A percentile compares a stretch with the other conserved stretches of the same genome.
phyloP scores from a whole-genome alignment of 2,329 filamentous ascomycete species.

The Aspergillus proliferans region DNA sequence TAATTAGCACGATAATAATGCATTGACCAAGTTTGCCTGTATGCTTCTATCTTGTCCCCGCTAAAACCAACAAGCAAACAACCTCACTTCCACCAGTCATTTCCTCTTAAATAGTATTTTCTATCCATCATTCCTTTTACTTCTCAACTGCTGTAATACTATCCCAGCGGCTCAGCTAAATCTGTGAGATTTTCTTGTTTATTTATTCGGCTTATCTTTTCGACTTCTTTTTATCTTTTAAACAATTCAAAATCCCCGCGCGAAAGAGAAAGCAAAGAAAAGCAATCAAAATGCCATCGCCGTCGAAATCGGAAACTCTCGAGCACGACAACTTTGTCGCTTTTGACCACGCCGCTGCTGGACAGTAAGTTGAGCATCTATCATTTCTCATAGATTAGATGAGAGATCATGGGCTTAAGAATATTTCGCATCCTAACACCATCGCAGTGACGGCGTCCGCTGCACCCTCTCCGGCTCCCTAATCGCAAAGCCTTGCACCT shows the following conservation, averaged over 20 bases:
- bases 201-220: too few relatives aligned
- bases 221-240: neutral
- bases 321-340: constrained; percentile 36
- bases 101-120: neutral
- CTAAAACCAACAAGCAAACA: too few relatives aligned
- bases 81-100: neutral
- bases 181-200: too few relatives aligned
- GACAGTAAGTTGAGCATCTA: constrained; percentile 40
- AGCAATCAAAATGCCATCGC: constrained; percentile 23
- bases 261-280: neutral
- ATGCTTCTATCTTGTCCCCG: too few relatives aligned
- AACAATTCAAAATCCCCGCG: neutral
- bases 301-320: constrained; percentile 25
- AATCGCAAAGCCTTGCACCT: constrained; percentile 90
- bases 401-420: too few relatives aligned
- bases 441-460: constrained; percentile 74
- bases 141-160: neutral
- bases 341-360: constrained; percentile 42
- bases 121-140: neutral
- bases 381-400: neutral
- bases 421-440: constrained; percentile 1
- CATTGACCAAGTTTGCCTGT: too few relatives aligned
- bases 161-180: too few relatives aligned
- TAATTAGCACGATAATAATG: too few relatives aligned
- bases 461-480: constrained; percentile 76